Evolutionary conservation across 2,329 filamentous ascomycete genomes (phyloP).

Genomic region (Pseudocercospora eumusae): DNA sequence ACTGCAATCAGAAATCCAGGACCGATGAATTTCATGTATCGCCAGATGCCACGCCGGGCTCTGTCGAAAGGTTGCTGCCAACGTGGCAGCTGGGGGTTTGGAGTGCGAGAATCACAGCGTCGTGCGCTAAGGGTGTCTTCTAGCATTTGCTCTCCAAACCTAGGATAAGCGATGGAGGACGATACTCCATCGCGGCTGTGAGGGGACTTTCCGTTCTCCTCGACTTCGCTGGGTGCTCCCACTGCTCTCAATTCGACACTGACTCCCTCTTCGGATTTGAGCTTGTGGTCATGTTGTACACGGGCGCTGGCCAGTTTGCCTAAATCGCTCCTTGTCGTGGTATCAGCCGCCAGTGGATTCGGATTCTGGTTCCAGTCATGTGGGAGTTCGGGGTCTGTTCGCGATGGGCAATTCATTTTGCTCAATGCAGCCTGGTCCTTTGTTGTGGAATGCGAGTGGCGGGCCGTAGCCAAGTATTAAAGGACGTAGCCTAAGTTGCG

Average conservation of each 20-base stretch:
- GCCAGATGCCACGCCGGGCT: conserved; percentile 36
- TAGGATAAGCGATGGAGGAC: conserved; percentile 26
- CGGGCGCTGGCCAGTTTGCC: conserved; percentile 62
- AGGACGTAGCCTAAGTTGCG: neutral
- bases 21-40: conserved; percentile 60
- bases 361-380: conserved; percentile 65
- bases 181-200: conserved; percentile 23
- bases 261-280: conserved; percentile 37
- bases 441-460: neutral
- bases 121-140: conserved; percentile 26
- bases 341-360: conserved; percentile 57
- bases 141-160: conserved; percentile 32
- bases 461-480: neutral
- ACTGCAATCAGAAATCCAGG: conserved; percentile 65
- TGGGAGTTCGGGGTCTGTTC: conserved; percentile 57
- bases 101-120: conserved; percentile 17
- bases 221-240: conserved; percentile 19
- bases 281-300: conserved; percentile 50
- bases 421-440: neutral
- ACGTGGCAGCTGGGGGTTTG: conserved; percentile 27
- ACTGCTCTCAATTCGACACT: conserved; percentile 29
- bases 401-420: conserved; percentile 67
- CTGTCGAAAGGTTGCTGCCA: conserved; percentile 27
- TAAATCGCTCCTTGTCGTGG: conserved; percentile 63
- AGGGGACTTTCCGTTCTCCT: conserved; percentile 15